phyloP scores from a whole-genome alignment of 2,329 filamentous ascomycete genomes.

The Microdochium bolleyi region DNA sequence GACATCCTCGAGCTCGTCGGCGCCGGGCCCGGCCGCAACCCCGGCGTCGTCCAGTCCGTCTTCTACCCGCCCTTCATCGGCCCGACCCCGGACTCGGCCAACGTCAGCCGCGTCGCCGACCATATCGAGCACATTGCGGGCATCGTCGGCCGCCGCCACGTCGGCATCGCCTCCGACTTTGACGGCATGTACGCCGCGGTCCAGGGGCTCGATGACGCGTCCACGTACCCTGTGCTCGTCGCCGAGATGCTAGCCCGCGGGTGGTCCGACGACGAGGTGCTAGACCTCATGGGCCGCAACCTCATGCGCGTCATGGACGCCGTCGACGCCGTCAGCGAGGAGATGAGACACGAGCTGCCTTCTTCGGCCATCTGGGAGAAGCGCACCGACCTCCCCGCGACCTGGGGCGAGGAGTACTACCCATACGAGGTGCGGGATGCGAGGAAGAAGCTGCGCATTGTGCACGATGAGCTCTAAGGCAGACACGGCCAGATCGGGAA shows the following conservation, averaged over 20 bases:
- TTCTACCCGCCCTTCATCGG: conserved; percentile 12
- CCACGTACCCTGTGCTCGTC: conserved; percentile 7
- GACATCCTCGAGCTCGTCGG: conserved; percentile 9
- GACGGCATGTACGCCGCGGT: conserved; percentile 16
- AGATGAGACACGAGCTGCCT: conserved; percentile 2
- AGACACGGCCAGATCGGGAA: no score
- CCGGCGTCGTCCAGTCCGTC: conserved; percentile 14
- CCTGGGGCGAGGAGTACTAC: conserved; percentile 6
- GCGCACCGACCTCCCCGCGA: conserved; percentile 4
- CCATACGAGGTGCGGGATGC: conserved; percentile 4
- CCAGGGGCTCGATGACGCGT: conserved; percentile 13
- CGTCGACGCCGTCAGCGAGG: conserved; percentile 4
- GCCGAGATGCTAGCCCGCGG: conserved; percentile 5
- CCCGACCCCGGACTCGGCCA: conserved; percentile 6
- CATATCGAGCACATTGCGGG: conserved; percentile 24
- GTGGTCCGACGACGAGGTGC: conserved; percentile 6
- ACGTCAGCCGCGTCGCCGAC: conserved; percentile 12
- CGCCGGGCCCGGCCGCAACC: conserved; percentile 11
- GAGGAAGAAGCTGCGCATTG: conserved; percentile 2
- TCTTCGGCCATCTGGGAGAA: conserved; percentile 6
- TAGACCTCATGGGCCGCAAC: conserved; percentile 8
- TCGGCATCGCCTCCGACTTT: conserved; percentile 25
- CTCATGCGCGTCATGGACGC: conserved; percentile 8
- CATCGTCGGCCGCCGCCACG: conserved; percentile 16
- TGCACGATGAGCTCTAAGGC: conserved; percentile 6